phyloP scores from a whole-genome alignment of 495 filamentous ascomycete species.

The Aspergillus mulundensis region DNA sequence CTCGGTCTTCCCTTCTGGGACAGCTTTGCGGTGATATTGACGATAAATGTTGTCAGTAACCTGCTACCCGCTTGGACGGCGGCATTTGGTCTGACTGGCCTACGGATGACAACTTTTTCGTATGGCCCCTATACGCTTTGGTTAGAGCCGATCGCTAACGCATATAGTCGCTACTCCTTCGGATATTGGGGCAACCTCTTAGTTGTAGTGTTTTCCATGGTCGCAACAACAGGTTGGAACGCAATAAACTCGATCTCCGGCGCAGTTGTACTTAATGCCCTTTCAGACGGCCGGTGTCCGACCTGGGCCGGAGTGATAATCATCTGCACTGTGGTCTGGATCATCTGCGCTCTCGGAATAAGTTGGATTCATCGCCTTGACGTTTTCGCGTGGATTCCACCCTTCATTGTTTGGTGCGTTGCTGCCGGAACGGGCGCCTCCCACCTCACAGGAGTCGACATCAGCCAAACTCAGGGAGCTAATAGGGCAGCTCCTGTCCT shows the following conservation, averaged over 20 bases:
- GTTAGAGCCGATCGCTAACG: not conserved
- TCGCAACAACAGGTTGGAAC: constrained; percentile 27
- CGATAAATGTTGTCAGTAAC: constrained; percentile 49
- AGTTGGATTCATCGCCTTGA: constrained; percentile 27
- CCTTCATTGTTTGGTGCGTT: constrained; percentile 38
- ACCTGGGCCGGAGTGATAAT: constrained; percentile 27
- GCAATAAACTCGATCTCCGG: constrained; percentile 31
- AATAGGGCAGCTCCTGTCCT: constrained; percentile 54
- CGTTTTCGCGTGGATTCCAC: constrained; percentile 33
- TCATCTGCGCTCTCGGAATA: constrained; percentile 22
- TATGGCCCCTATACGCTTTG: constrained; percentile 5
- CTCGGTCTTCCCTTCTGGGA: constrained; percentile 45
- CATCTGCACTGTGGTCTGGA: constrained; percentile 24
- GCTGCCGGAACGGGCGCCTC: constrained; percentile 33
- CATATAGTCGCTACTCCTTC: constrained; percentile 25
- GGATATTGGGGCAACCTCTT: constrained; percentile 30
- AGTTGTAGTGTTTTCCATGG: constrained; percentile 26
- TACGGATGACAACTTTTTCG: constrained; percentile 41
- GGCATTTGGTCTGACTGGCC: constrained; percentile 29
- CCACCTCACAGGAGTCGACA: constrained; percentile 24
- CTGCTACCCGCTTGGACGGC: constrained; percentile 37
- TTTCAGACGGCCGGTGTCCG: constrained; percentile 23
- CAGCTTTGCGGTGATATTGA: constrained; percentile 59
- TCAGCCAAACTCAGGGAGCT: constrained; percentile 44
- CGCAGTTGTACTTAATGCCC: constrained; percentile 21